Evolutionary conservation across 257 asterid species (phyloP), one percentile per base, ranked within the genome.

Genomic region (Scutellaria galericulata): DNA sequence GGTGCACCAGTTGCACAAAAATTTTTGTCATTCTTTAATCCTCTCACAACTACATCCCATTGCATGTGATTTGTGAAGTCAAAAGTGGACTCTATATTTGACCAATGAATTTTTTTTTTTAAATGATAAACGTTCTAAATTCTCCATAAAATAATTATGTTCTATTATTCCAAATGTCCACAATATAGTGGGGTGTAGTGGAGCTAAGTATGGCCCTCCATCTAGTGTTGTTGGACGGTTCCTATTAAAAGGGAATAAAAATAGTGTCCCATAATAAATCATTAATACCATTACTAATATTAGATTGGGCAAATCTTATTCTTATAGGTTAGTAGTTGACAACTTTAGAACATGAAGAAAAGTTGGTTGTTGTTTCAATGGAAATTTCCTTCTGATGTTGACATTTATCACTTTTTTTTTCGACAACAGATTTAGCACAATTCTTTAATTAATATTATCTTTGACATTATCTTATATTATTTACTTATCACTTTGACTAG

Each of bases 141-240:
- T 27, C 7, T 10, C 42, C 8, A 56, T 10, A 10, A 56, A n/a
- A n/a, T n/a, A n/a, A n/a, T n/a, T n/a, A n/a, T n/a, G n/a, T n/a
- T n/a, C n/a, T 9, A 31, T 58, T 20, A 13, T n/a, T 56, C 62
- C 8, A 3, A 48, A 48, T 37, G 48, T 42, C 46, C 69, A 31
- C 52, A 61, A 10, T 59, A 59, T 56, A 50, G 74, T 79, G 77
- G 83, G 77, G 2, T 48, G 54, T 75, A 70, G 80, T 79, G 83
- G 80, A 54, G 27, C n/a, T 27, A 64, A 39, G 45, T 63, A 48
- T 66, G 75, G 68, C 74, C 78, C 77, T 71, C 80, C 80, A 59
- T 75, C 71, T 64, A 41, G 45, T 48, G n/a, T 51, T 24, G 53
- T 75, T 79, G 80, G 68, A 75, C 80, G 80, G 80, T 53, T 71